These are phyloP conservation scores for Yamadazyma taylorii DNA, from an alignment of 1,139 yeast genomes.

Conservation along the genomic window DNA sequence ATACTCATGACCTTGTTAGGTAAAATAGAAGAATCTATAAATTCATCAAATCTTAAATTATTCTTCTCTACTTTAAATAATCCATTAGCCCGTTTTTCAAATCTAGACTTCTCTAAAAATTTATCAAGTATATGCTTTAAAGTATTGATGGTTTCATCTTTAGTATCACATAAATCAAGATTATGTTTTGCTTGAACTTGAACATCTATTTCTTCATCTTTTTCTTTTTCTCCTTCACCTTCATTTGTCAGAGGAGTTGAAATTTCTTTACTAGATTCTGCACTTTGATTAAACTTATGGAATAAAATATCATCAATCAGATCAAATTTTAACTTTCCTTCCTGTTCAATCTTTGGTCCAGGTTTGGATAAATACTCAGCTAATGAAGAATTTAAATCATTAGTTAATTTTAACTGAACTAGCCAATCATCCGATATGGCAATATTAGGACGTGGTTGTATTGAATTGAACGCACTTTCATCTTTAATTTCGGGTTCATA, in stretches of 20 bases:
- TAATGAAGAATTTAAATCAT: conserved; percentile 51
- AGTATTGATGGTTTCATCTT: conserved; percentile 11
- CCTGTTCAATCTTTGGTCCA: conserved; percentile 10
- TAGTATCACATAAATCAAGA: conserved; percentile 13
- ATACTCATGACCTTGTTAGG: conserved; percentile 3
- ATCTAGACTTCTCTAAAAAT: conserved; percentile 22
- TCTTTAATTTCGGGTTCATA: conserved; percentile 61
- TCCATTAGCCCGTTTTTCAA: conserved; percentile 23
- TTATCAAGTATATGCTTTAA: conserved; percentile 21
- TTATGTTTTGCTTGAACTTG: background rate
- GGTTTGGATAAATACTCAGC: conserved; percentile 26
- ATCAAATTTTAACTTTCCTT: conserved; percentile 24
- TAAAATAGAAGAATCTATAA: conserved; percentile 1
- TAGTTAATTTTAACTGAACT: conserved; percentile 58
- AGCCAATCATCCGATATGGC: conserved; percentile 63
- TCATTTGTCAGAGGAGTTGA: conserved; percentile 24
- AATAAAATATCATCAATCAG: conserved; percentile 55
- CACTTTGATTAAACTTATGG: conserved; percentile 43
- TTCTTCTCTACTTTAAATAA: conserved; percentile 25
- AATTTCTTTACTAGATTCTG: conserved; percentile 20
- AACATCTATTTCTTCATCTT: too few relatives aligned
- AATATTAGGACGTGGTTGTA: conserved; percentile 36
- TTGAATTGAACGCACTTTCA: conserved; percentile 31
- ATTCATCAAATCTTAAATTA: conserved; percentile 6
- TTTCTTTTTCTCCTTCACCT: conserved; percentile 5